A percentile compares a stretch with the other conserved stretches of the same genome.
These are phyloP conservation scores for Penicillium robsamsonii DNA, from an alignment of 495 filamentous ascomycete genomes.

Conservation along the genomic window DNA sequence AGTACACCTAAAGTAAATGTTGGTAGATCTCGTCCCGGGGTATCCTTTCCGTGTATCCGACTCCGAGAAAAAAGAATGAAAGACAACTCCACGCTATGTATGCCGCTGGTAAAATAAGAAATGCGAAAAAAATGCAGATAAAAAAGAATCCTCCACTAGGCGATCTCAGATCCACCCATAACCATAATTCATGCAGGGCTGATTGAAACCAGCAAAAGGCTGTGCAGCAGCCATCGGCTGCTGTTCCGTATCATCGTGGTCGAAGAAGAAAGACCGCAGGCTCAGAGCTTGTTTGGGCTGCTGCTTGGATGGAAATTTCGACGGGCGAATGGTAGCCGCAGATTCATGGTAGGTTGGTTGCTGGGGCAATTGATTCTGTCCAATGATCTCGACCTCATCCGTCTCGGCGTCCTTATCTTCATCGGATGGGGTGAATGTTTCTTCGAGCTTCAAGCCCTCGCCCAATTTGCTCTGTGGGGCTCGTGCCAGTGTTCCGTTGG, in stretches of 20 bases:
- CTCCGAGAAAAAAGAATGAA: conserved; percentile 14
- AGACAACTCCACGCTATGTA: conserved; percentile 44
- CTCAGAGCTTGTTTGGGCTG: conserved; percentile 32
- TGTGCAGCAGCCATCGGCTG: conserved; percentile 28
- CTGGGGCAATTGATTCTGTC: conserved; percentile 18
- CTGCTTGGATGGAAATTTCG: conserved; percentile 24
- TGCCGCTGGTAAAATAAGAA: conserved; percentile 28
- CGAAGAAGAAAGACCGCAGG: conserved; percentile 50
- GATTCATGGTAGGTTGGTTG: conserved; percentile 13
- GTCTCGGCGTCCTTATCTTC: conserved; percentile 58
- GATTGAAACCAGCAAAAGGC: conserved; percentile 31
- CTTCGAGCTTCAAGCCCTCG: conserved; percentile 79
- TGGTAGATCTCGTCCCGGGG: conserved; percentile 25
- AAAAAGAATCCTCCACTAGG: background rate
- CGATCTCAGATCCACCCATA: conserved; percentile 42
- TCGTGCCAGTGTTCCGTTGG: conserved; percentile 50
- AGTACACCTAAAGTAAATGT: conserved; percentile 6
- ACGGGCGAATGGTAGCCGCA: conserved; percentile 12
- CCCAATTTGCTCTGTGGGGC: conserved; percentile 50
- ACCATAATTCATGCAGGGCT: conserved; percentile 42
- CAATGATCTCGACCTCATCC: conserved; percentile 39
- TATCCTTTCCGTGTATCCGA: conserved; percentile 29
- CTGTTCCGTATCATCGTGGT: conserved; percentile 39
- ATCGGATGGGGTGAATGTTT: conserved; percentile 74
- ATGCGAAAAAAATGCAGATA: conserved; percentile 15